Evolutionary conservation across 2,329 filamentous ascomycete genomes (phyloP).

Genomic region (Pyrenophora tritici-repentis): DNA sequence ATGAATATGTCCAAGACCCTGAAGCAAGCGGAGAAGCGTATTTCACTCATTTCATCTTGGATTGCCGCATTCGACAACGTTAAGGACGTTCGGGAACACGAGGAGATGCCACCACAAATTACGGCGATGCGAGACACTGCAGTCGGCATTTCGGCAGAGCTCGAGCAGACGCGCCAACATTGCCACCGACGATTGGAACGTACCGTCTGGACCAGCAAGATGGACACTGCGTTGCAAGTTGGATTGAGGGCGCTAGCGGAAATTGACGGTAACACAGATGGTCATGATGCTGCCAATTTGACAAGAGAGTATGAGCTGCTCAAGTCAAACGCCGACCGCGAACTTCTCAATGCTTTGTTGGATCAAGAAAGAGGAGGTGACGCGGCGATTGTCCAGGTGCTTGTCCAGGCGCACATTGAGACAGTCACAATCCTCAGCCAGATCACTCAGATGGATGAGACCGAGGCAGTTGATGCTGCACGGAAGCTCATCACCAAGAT

Average conservation of each 20-base stretch:
- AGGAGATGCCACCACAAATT: slow-evolving; percentile 64
- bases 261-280: slow-evolving; percentile 67
- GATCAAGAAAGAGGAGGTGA: slow-evolving; percentile 86
- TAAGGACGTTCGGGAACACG: slow-evolving; percentile 72
- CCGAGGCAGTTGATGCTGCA: slow-evolving; percentile 80
- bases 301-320: slow-evolving; percentile 83
- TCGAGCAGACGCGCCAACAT: slow-evolving; percentile 89
- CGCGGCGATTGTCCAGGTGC: slow-evolving; percentile 75
- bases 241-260: slow-evolving; percentile 77
- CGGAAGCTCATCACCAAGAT: slow-evolving; percentile 77
- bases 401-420: slow-evolving; percentile 90
- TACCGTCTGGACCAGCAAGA: slow-evolving; percentile 81
- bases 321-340: slow-evolving; percentile 79
- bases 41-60: slow-evolving; percentile 87
- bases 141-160: slow-evolving; percentile 82
- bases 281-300: slow-evolving; percentile 71
- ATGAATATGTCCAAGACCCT: slow-evolving; percentile 79
- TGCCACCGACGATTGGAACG: slow-evolving; percentile 83
- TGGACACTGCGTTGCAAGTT: slow-evolving; percentile 87
- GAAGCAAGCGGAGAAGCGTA: slow-evolving; percentile 80
- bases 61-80: slow-evolving; percentile 87
- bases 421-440: slow-evolving; percentile 82
- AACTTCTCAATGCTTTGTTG: slow-evolving; percentile 74
- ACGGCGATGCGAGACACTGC: slow-evolving; percentile 83
- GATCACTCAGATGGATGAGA: slow-evolving; percentile 80